Evolutionary conservation across 225 moss, liverwort and hornwort genomes (phyloP), one percentile per base, ranked within the genome.

Genomic region (Marchantia paleacea): DNA sequence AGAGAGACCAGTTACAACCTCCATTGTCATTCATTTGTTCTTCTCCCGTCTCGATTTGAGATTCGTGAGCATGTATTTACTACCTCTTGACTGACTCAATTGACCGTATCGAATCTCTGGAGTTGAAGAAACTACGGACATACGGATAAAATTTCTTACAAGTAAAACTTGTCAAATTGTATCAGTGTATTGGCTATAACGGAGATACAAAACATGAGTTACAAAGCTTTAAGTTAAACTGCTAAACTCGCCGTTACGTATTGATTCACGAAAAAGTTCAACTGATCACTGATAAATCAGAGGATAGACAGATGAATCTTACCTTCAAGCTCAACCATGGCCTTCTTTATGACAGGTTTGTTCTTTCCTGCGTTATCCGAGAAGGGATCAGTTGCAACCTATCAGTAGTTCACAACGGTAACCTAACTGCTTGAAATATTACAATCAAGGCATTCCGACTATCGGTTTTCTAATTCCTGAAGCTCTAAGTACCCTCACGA

Each of bases 331-430:
- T 96, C 96, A 75, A 96, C 96, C 94, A 96, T 96, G 24, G 94
- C 96, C 86, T 96, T 96, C 89, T 92, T 94, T 54, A 96, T 96
- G 63, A 96, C 96, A 62, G 96, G 96, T 79, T 96, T 96, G 88
- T 96, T 91, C 77, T 94, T 91, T 47, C 96, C 96, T 87, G 78
- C 75, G 67, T 66, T 61, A 49, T 5, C 64, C 26, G 50, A 20
- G 39, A 30, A 69, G 12, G 24, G 7, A 50, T 31, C 12, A 14
- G 30, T 69, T 30, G 39, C 16, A 69, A 12, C 16, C 69, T 39
- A 28, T 30, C 11, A 39, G 39, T n/a, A n/a, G n/a, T n/a, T n/a
- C n/a, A n/a, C n/a, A n/a, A n/a, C n/a, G n/a, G n/a, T 39, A 39
- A 39, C 39, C 39, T 39, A 39, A 39, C 39, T 39, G 39, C 39